Base-by-base conservation (phyloP, 2,329 filamentous ascomycete species). In the Fusarium tuaranense region DNA sequence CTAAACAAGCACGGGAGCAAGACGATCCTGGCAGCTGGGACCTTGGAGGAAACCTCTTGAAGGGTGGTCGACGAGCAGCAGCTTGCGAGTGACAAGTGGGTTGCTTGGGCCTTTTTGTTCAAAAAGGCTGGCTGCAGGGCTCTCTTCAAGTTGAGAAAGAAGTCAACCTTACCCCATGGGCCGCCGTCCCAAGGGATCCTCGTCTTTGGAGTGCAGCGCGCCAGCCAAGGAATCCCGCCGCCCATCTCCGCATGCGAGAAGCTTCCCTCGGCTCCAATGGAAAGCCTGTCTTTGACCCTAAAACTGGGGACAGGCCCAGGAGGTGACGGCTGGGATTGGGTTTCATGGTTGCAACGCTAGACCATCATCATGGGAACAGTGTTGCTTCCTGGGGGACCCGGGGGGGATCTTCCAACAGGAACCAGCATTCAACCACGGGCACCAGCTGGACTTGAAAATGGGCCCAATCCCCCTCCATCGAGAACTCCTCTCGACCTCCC, bases 191-290 rank as follows among this genome's bases (percentile, higher is more conserved):
- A 18, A 27, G 46, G 62, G 62, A 58, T 58, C 62, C 62, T 65
- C 62, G 62, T 65, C 62, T 20, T 58, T 58, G 51, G 32, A 27
- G 48, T n/a, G 48, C 61, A n/a, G 62, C 61, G 36, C 48, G 34
- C 46, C 44, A 51, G 62, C 48, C 48, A 27, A 67, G 59, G 44
- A 57, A 32, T 55, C 62, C 68, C 39, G 66, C 63, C 65, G 22
- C 46, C 60, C 58, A 74, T 74, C 71, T 69, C 76, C 71, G 67
- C 75, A 70, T 62, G 46, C 51, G 46, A 44, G 34, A 13, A 53
- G 48, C 25, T 36, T 36, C 46, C n/a, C 39, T 57, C 25, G 38
- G 51, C 51, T 39, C 39, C 41, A 20, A n/a, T 53, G 25, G 10
- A 20, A 38, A 20, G 60, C 36, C 61, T 53, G 18, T 34, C 14